Base-by-base conservation (phyloP, 2,329 filamentous ascomycete genomes). In the Ciborinia camelliae region DNA sequence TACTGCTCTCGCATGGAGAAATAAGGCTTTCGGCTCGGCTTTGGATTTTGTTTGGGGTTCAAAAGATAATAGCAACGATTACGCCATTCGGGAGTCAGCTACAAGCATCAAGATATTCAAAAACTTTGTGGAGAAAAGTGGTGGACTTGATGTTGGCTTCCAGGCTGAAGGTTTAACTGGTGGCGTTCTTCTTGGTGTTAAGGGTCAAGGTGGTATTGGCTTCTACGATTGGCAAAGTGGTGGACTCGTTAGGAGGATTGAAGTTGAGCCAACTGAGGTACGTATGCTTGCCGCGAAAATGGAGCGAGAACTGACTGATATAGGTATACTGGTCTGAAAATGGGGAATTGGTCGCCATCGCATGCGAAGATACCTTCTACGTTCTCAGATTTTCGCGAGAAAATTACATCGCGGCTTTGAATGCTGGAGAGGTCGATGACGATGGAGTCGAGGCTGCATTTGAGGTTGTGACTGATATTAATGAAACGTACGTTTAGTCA, bases 21-120 rank as follows among this genome's bases (percentile, higher is more conserved):
- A 99, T 79, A 97, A 98, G 81, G 92, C 92, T 4, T 99, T 99
- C 74, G 95, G 95, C 28, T 93, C 91, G 48, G 95, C 94, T 8
- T 81, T 98, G 61, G 95, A 99, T 79, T 99, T 99, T 76, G 93
- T 91, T 14, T 99, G 95, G 95, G 94, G 90, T 0, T 91, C 91
- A 52, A 97, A 97, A 79, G 94, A 97, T 65, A 97, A 97, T 79
- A 96, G 92, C 80, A 98, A 97, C 77, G 95, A 99, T 77, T 98
- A 96, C 75, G 95, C 95, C 47, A 98, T 99, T 72, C 89, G 95
- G 43, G 95, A 99, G 79, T 97, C 93, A 5, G 80, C 90, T 35
- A 97, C 94, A 57, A 96, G 90, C 73, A 92, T 99, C 73, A 97
- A 97, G 82, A 87, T 98, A 43, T 98, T 95, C 84, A 94, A 95